Base-by-base conservation (phyloP, 768 basidiomycete genomes). In the Nidularia pulvinata region DNA sequence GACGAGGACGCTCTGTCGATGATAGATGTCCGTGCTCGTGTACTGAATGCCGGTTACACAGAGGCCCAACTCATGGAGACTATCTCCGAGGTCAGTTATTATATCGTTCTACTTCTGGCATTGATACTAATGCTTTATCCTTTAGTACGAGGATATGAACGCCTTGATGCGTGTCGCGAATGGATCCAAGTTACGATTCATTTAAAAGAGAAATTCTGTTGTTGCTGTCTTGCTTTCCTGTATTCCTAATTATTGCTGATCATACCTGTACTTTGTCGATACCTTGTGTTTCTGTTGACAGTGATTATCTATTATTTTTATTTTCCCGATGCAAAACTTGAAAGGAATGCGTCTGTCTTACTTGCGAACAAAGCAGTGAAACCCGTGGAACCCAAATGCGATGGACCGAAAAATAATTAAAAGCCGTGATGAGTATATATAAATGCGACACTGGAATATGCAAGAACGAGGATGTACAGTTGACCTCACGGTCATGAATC, bases 11-110 rank as follows among this genome's bases (percentile, higher is more conserved):
- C 92, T 61, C 69, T 97, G 55, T 83, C 85, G 6, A 85, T 99
- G 79, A 81, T 92, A 42, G 94, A 98, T 58, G 84, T 98, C 53
- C 84, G 95, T 33, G 85, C 88, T 46, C 84, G 95, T 37, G 88
- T 98, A 9, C 71, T 95, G 53, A 86, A 85, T 46, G 86, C 85
- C 59, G 95, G 95, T 14, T 97, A 89, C 71, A 98, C 93, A 11
- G 96, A 99, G 66, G 85, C 81, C 1, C 90, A 94, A 69, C 79
- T 99, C 11, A 91, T 89, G 77, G 87, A 92, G 56, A 91, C 93
- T 1, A 88, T 98, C 49, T 61, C 77, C 14, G 79, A 89, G 77
- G 95, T 95, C 63, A 67, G 85, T 65, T 30, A 55, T 11, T 22
- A 19, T 56, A 50, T 51, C 25, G 42, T 49, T 46, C 35, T 6